Base-by-base conservation (phyloP, 2,329 filamentous ascomycete genomes). In the Macrophomina tecta region DNA sequence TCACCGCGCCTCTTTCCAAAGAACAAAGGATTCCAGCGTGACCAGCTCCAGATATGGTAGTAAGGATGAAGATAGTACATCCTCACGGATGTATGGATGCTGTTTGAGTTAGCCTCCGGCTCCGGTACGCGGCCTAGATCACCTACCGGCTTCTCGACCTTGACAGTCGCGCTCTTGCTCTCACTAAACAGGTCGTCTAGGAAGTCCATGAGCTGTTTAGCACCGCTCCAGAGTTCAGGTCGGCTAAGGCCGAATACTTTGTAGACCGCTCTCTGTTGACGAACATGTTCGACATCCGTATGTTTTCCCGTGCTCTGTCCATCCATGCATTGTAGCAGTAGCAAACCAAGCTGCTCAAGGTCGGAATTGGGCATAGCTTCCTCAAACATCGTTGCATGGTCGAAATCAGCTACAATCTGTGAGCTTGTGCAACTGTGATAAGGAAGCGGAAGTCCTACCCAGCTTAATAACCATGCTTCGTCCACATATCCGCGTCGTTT, bases 321-420 rank as follows among this genome's bases (percentile, higher is more conserved):
- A 34, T 69, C 68, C 69, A 70, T 70, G 34, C 69, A 70, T 30
- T 70, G 68, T 14, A 70, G 51, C 12, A 70, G 30, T 8, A 69
- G 55, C 16, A 69, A 64, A 34, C 68, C 69, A 14, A 70, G 66
- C 11, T 67, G 56, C 5, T 18, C 48, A 5, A 70, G 23, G 53
- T 68, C 67, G 2, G 36, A 42, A 46, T 68, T 67, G 11, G 64
- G 48, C n/a, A n/a, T 28, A 45, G 34, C 16, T 62, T 36, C 51
- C 11, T 42, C 16, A 40, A 30, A 40, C 32, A 38, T 18, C 12
- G 45, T 30, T 9, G 45, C 64, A 28, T 46, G 11, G 30, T 66
- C 49, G 38, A 69, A 69, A 52, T 68, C 62, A 23, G 66, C 69
- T 70, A 40, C 23, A 8, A 28, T 32, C 3, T 30, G 12, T 38